These are phyloP conservation scores for Sclerotinia nivalis DNA, from an alignment of 2,329 filamentous ascomycete species.

Conservation along the genomic window DNA sequence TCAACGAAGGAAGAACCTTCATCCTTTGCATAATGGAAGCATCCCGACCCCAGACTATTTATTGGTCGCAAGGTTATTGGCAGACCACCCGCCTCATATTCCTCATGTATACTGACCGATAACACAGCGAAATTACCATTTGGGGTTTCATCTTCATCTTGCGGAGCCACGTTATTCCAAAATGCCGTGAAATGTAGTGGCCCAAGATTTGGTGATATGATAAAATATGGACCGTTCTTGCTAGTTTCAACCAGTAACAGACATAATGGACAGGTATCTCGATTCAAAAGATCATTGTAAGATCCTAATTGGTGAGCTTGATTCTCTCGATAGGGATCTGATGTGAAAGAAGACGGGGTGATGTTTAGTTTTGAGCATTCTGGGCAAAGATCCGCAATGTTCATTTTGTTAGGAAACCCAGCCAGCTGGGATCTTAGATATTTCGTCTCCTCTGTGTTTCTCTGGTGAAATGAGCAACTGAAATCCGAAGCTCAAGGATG, in stretches of 20 bases:
- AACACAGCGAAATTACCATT: background rate
- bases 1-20: background rate
- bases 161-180: background rate
- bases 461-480: background rate
- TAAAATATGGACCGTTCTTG: background rate
- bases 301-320: background rate
- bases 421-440: no score
- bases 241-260: background rate
- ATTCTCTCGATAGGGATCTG: background rate
- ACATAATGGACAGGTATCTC: background rate
- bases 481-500: background rate
- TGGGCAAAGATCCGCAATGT: background rate
- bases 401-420: background rate
- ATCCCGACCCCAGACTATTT: background rate
- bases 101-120: background rate
- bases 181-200: background rate
- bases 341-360: background rate
- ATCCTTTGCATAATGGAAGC: background rate
- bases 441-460: background rate
- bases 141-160: background rate
- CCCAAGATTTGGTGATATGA: background rate
- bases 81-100: background rate
- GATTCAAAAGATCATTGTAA: constrained; percentile 1
- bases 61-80: background rate
- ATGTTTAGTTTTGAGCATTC: constrained; percentile 1